Base-by-base conservation (phyloP, 129 eudicot genomes). In the Ambrosia artemisiifolia region DNA sequence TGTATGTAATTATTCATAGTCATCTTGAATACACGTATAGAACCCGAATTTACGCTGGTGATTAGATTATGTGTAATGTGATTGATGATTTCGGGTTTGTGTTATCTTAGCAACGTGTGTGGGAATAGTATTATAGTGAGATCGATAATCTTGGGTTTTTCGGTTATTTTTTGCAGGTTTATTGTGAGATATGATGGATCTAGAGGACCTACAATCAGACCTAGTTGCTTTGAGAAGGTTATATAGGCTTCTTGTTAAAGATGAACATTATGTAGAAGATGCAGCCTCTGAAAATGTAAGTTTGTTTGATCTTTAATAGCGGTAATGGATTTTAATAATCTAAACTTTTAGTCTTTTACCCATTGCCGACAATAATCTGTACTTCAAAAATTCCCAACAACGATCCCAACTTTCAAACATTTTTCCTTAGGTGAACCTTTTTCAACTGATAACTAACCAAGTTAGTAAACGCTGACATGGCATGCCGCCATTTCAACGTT, bases 161-260 rank as follows among this genome's bases (percentile, higher is more conserved):
- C 13, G 11, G 11, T 33, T 67, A 12, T 35, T 40, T 65, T 51
- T 2, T 75, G 66, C 74, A 36, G 53, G 33, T 20, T 43, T 57
- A 5, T 75, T 40, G 49, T 30, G 28, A 66, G 7, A 57, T 19
- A 72, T 38, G 79, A 81, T 75, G 81, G 75, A 81, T 71, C 32
- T 42, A 30, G 69, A 63, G 6, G 56, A 54, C n/a, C 24, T 71
- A 60, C 69, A 33, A 17, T 62, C 79, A 28, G 73, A 81, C 16
- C 73, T 81, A 32, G 75, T 63, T 38, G 62, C 85, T 11, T 59
- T 81, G 32, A 14, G 70, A 57, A 72, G 68, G 38, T 66, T 81
- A 51, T 81, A 81, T 54, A 57, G 67, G n/a, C 85, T 81, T 71
- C 81, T 81, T 38, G 20, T 56, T 59, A 65, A 56, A 9, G 78